phyloP scores from a whole-genome alignment of 2,329 filamentous ascomycete species.

The Mycocentrospora acerina region DNA sequence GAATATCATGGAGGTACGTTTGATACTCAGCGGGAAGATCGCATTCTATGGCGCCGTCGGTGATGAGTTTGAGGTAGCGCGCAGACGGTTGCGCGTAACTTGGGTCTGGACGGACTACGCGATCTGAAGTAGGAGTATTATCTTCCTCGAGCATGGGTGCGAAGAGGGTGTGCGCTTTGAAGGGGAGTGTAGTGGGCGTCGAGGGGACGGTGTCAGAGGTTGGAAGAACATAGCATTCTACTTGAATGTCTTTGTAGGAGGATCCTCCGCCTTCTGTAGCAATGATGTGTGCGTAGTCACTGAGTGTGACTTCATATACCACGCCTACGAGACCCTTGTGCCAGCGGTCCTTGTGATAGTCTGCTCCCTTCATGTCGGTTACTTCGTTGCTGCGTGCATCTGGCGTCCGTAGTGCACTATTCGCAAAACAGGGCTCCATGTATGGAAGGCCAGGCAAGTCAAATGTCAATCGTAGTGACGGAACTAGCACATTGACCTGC shows the following conservation, averaged over 20 bases:
- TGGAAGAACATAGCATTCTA: constrained; percentile 73
- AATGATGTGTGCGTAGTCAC: constrained; percentile 84
- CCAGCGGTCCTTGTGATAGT: constrained; percentile 65
- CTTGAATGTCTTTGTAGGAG: constrained; percentile 79
- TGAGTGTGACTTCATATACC: constrained; percentile 86
- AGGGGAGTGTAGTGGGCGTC: constrained; percentile 61
- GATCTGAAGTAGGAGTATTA: constrained; percentile 30
- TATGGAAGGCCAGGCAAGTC: constrained; percentile 86
- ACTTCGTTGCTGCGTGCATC: constrained; percentile 10
- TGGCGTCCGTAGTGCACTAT: constrained; percentile 62
- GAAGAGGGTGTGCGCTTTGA: constrained; percentile 84
- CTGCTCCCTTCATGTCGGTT: constrained; percentile 12
- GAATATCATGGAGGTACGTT: constrained; percentile 67
- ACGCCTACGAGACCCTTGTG: constrained; percentile 84
- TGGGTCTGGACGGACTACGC: constrained; percentile 62
- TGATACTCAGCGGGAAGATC: constrained; percentile 77
- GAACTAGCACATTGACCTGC: constrained; percentile 78
- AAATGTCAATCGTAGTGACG: constrained; percentile 76
- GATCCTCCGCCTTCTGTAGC: constrained; percentile 85
- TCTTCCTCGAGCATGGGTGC: constrained; percentile 53
- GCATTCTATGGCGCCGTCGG: constrained; percentile 76
- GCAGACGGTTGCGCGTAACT: constrained; percentile 79
- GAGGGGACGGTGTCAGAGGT: constrained; percentile 62
- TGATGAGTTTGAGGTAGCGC: constrained; percentile 80
- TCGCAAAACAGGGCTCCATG: constrained; percentile 87